Evolutionary conservation across 2,329 filamentous ascomycete species (phyloP).

Genomic region (Pyrenophora tritici-repentis): DNA sequence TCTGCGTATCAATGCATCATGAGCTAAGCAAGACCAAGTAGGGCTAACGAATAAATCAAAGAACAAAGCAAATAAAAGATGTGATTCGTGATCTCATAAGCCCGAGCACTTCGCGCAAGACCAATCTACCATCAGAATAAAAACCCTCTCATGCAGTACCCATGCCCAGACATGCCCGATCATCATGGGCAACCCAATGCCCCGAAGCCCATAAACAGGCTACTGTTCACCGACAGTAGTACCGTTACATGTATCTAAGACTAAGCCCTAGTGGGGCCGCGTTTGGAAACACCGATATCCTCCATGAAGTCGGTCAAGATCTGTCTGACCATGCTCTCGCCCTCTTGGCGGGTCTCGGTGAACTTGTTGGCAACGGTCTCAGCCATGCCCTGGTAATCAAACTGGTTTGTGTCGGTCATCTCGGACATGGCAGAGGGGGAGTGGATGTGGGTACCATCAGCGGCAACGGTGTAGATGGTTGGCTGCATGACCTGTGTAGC

Average conservation of each 20-base stretch:
- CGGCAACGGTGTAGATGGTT: constrained; percentile 60
- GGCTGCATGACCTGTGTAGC: constrained; percentile 56
- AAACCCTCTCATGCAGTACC: background rate
- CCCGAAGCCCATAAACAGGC: background rate
- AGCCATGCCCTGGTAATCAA: constrained; percentile 62
- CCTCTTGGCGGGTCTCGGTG: constrained; percentile 47
- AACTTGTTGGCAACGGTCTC: constrained; percentile 51
- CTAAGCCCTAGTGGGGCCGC: constrained; percentile 28
- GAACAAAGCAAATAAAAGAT: constrained; percentile 3
- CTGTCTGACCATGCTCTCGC: constrained; percentile 50
- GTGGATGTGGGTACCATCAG: constrained; percentile 53
- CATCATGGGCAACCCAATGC: constrained; percentile 2
- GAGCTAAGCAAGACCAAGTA: background rate
- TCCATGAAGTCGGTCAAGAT: constrained; percentile 57
- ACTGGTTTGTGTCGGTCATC: constrained; percentile 60
- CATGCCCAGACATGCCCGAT: constrained; percentile 1
- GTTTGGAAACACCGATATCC: constrained; percentile 53
- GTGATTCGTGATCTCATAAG: constrained; percentile 41
- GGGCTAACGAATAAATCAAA: background rate
- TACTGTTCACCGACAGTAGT: constrained; percentile 3
- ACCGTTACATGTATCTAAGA: background rate
- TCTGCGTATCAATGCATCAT: background rate
- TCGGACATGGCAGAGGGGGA: constrained; percentile 62
- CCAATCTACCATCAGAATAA: background rate
- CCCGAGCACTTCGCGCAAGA: constrained; percentile 45